These are phyloP conservation scores for Ogataea pini DNA, from an alignment of 805 yeast species.

Conservation along the genomic window DNA sequence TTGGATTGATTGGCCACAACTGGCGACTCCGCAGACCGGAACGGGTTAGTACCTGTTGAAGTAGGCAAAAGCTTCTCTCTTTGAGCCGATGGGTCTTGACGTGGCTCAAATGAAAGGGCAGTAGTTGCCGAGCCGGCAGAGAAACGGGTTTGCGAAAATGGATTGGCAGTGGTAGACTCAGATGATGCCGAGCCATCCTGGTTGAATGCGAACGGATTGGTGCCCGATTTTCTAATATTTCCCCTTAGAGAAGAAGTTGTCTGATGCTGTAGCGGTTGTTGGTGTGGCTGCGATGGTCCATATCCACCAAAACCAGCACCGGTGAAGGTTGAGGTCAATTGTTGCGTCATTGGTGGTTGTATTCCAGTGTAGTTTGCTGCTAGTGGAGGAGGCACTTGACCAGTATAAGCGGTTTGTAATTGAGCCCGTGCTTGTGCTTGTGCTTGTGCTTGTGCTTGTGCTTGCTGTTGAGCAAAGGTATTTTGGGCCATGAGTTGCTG, in stretches of 20 bases:
- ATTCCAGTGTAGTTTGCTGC: conserved; percentile 18
- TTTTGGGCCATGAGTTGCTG: conserved; percentile 5
- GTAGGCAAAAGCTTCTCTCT: conserved; percentile 16
- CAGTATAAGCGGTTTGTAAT: not conserved
- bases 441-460: not conserved
- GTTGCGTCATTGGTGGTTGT: conserved; percentile 16
- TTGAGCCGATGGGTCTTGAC: conserved; percentile 3
- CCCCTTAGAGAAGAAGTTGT: conserved; percentile 22
- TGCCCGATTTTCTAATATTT: conserved; percentile 25
- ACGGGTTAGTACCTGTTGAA: conserved; percentile 62
- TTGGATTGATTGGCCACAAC: conserved; percentile 32
- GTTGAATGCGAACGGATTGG: conserved; percentile 34
- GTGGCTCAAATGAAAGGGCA: conserved; percentile 20
- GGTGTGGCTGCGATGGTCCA: conserved; percentile 24
- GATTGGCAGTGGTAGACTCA: conserved; percentile 22
- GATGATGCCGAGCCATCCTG: conserved; percentile 6
- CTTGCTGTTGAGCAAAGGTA: not conserved
- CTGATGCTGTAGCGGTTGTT: conserved; percentile 27
- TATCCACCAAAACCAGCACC: conserved; percentile 65
- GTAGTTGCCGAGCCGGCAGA: conserved; percentile 24
- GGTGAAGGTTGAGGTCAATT: conserved; percentile 33
- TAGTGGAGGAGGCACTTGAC: conserved; percentile 19
- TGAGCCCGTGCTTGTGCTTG: not conserved
- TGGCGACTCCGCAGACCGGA: conserved; percentile 37
- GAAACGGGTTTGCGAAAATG: conserved; percentile 31